phyloP scores from a whole-genome alignment of 2,329 filamentous ascomycete genomes.

The Fusarium lateritium region DNA sequence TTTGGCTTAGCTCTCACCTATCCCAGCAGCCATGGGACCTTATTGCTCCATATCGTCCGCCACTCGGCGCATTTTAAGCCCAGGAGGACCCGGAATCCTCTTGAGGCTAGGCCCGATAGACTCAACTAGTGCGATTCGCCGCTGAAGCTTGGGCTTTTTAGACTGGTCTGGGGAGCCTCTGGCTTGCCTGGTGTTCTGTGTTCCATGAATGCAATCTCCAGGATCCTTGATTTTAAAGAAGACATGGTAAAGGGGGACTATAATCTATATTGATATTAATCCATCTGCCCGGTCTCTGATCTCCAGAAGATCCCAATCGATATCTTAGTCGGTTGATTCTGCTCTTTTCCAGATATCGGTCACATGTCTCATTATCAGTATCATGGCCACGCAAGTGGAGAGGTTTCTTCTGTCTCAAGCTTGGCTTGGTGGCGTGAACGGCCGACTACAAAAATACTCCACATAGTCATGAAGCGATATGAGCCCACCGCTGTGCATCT shows the following conservation, averaged over 20 bases:
- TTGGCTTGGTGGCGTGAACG: slow-evolving; percentile 42
- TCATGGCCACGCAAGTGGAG: slow-evolving; percentile 20
- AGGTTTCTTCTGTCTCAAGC: slow-evolving; percentile 24
- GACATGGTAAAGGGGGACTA: slow-evolving; percentile 36
- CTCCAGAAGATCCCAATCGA: slow-evolving; percentile 38
- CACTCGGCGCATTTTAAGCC: slow-evolving; percentile 44
- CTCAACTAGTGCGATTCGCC: slow-evolving; percentile 30
- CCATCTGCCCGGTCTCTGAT: slow-evolving; percentile 16
- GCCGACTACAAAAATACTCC: slow-evolving; percentile 25
- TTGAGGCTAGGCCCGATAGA: slow-evolving; percentile 31
- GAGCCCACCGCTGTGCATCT: slow-evolving; percentile 37
- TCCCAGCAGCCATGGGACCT: slow-evolving; percentile 32
- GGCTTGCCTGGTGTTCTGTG: neutral
- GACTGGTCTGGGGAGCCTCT: slow-evolving; percentile 27
- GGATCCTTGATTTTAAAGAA: slow-evolving; percentile 29
- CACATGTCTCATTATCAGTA: slow-evolving; percentile 18
- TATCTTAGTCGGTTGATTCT: slow-evolving; percentile 1
- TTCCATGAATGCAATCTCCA: slow-evolving; percentile 38
- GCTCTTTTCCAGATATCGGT: slow-evolving; percentile 1
- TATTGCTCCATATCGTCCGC: slow-evolving; percentile 41
- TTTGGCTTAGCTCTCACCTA: slow-evolving; percentile 44
- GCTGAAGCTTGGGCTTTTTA: slow-evolving; percentile 39
- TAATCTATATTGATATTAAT: slow-evolving; percentile 21
- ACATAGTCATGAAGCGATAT: slow-evolving; percentile 32
- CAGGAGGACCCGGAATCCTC: slow-evolving; percentile 34